Evolutionary conservation across 805 yeast genomes (phyloP).

Genomic region (Candida pini): DNA sequence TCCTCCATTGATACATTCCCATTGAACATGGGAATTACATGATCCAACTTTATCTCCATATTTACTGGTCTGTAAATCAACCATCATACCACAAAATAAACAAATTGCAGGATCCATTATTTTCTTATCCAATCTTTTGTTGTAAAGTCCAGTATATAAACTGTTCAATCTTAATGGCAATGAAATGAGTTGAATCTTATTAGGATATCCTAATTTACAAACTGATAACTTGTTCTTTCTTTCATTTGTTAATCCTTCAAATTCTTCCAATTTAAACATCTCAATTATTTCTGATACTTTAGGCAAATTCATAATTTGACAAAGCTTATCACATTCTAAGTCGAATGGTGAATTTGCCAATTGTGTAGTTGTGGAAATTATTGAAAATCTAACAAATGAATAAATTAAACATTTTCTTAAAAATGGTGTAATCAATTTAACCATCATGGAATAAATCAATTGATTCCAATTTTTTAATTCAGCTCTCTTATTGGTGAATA

Average conservation of each 20-base stretch:
- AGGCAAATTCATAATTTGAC: slow-evolving; percentile 45
- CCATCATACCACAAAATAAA: slow-evolving; percentile 67
- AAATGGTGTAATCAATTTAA: slow-evolving; percentile 58
- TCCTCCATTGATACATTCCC: slow-evolving; percentile 55
- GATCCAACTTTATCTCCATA: slow-evolving; percentile 61
- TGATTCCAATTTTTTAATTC: slow-evolving; percentile 27
- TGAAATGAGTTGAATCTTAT: slow-evolving; percentile 50
- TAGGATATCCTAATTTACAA: slow-evolving; percentile 53
- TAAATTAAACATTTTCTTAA: slow-evolving; percentile 57
- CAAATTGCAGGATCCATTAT: slow-evolving; percentile 80
- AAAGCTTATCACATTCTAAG: slow-evolving; percentile 51
- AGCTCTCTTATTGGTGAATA: slow-evolving; percentile 23
- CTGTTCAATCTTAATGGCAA: slow-evolving; percentile 64
- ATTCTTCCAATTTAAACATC: slow-evolving; percentile 9
- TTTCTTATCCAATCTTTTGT: slow-evolving; percentile 36
- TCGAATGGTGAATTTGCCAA: slow-evolving; percentile 17
- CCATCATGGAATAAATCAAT: slow-evolving; percentile 46
- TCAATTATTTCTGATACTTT: slow-evolving; percentile 24
- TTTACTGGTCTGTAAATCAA: slow-evolving; percentile 60
- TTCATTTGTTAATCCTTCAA: slow-evolving; percentile 4
- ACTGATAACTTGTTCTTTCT: slow-evolving; percentile 8
- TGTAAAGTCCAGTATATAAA: slow-evolving; percentile 58
- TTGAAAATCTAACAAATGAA: slow-evolving; percentile 48
- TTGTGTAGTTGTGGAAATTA: slow-evolving; percentile 27
- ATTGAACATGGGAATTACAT: slow-evolving; percentile 65